Base-by-base conservation (phyloP, 1,284 basidiomycete genomes). In the Pseudozyma sp. region DNA sequence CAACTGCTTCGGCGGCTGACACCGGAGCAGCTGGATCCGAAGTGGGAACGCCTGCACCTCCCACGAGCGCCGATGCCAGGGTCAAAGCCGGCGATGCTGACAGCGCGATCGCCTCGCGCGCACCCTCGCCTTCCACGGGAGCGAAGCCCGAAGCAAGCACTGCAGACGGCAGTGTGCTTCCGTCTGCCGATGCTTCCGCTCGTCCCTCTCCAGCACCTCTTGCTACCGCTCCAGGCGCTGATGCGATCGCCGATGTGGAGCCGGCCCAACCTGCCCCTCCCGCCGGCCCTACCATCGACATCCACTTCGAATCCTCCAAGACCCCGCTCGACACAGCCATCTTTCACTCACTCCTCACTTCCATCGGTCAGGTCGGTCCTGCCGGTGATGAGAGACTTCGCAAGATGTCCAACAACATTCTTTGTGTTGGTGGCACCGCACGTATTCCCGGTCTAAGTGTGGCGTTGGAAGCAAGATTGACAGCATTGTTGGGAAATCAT, bases 271-370 rank as follows among this genome's bases (percentile, higher is more conserved):
- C 59, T 11, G 25, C 52, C 8, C 35, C 39, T 1, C 58, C 72
- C 3, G 21, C 55, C 3, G 38, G 31, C 18, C 59, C 69, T 3
- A 62, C 69, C 2, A 91, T 94, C 78, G 93, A 95, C 83, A 89
- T 95, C 7, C 88, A 88, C 59, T 90, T 89, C 75, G 95, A 97
- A 86, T 92, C 96, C 34, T 91, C 91, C 85, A 94, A 95, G 85
- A 88, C 96, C 43, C 93, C 96, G 0, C 88, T 99, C 57, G 97
- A 99, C 82, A 92, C 93, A 12, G 97, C 95, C 2, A 93, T 98
- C 70, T 94, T 94, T 85, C 62, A 73, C 65, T 66, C 67, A n/a
- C 90, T 95, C 16, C 88, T 94, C 10, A 91, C 93, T 11, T 76
- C 72, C n/a, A 74, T 81, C 18, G 73, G 74, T 12, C 65, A 67